A percentile compares a stretch with the other conserved stretches of the same genome.
These are phyloP conservation scores for Talaromyces sp. DNA, from an alignment of 2,329 filamentous ascomycete genomes.

Conservation along the genomic window DNA sequence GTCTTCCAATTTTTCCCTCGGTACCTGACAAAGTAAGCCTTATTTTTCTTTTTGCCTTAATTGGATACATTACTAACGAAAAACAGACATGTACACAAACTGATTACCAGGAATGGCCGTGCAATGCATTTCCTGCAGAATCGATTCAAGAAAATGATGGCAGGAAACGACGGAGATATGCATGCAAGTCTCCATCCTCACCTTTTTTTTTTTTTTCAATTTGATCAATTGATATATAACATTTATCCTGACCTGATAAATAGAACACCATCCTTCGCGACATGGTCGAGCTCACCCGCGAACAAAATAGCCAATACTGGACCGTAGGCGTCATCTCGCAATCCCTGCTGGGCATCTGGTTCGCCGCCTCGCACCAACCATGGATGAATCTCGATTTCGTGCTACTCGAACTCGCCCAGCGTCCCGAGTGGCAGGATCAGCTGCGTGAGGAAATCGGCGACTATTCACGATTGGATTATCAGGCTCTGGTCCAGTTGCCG, in stretches of 20 bases:
- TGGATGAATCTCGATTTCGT: background rate
- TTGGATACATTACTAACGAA: background rate
- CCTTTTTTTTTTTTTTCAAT: background rate
- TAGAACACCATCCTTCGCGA: background rate
- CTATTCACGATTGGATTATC: background rate
- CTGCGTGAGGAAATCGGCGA: background rate
- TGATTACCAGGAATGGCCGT: background rate
- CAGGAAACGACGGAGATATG: background rate
- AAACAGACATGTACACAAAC: background rate
- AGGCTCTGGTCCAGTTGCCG: background rate
- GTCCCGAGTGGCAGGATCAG: background rate
- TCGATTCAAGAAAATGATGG: background rate
- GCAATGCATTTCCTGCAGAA: background rate
- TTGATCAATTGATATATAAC: background rate
- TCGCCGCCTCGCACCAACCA: slow-evolving; percentile 1
- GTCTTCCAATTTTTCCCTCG: background rate
- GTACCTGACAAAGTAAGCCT: background rate
- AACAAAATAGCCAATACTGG: background rate
- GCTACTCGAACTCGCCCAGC: background rate
- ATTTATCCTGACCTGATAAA: no score
- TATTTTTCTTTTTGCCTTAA: background rate
- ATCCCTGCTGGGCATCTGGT: background rate
- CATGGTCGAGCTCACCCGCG: background rate
- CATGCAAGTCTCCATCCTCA: background rate
- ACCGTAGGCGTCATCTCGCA: background rate